Evolutionary conservation across 1,139 yeast species (phyloP).

Genomic region (Blastobotrys petasosporus): DNA sequence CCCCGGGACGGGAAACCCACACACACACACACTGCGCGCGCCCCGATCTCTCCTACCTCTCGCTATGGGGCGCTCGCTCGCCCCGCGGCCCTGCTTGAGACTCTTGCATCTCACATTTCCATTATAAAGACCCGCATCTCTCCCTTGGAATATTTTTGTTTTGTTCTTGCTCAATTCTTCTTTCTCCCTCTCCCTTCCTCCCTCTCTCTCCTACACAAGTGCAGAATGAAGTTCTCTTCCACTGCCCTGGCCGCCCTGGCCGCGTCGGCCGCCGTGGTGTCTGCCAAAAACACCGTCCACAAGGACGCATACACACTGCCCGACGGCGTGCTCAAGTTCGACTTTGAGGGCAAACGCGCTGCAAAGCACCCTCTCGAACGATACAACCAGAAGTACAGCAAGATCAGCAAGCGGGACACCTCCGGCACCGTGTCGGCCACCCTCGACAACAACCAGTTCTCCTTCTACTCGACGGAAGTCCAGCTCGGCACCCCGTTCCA

Average conservation of each 20-base stretch:
- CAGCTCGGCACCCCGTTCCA: constrained; percentile 38
- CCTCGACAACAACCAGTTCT: constrained; percentile 19
- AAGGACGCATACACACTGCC: constrained; percentile 4
- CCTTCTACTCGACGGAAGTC: constrained; percentile 35
- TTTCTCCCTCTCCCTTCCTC: not conserved
- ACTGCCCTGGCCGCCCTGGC: not conserved
- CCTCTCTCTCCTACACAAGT: not conserved
- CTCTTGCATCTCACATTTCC: no score
- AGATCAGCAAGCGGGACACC: constrained; percentile 1
- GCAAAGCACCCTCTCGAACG: constrained; percentile 11
- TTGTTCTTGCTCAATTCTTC: no score
- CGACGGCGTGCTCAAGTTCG: constrained; percentile 5
- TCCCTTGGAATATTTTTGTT: no score
- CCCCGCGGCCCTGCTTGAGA: no score
- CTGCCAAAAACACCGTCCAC: not conserved
- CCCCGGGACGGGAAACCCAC: no score
- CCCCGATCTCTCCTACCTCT: no score
- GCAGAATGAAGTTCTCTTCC: not conserved
- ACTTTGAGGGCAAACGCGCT: constrained; percentile 2
- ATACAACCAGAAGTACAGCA: not conserved
- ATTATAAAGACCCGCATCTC: no score
- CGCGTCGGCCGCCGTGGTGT: not conserved
- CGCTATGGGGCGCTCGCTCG: no score
- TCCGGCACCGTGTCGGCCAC: constrained; percentile 12
- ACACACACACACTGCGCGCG: no score